phyloP scores from a whole-genome alignment of 108 stramenopile species.

The Chaetoceros muelleri region DNA sequence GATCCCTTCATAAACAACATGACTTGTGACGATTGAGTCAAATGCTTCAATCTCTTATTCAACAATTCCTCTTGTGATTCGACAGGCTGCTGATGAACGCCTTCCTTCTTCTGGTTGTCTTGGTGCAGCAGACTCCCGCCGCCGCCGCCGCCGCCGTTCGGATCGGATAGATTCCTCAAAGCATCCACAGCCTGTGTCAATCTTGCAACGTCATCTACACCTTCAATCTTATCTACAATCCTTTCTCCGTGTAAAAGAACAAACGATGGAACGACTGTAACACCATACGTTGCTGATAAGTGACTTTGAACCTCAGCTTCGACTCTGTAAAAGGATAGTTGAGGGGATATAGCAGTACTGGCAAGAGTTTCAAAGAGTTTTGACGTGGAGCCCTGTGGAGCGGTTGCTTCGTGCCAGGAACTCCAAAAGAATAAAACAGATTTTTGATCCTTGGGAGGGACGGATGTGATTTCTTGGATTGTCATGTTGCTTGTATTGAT shows the following conservation, averaged over 20 bases:
- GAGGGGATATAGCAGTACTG: constrained; percentile 4
- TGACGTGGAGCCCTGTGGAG: constrained; percentile 37
- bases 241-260: constrained; percentile 50
- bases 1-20: constrained; percentile 96
- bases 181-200: constrained; percentile 46
- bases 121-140: neutral
- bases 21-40: constrained; percentile 54
- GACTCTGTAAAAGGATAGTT: constrained; percentile 36
- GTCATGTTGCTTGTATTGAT: neutral
- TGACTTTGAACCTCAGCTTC: constrained; percentile 57
- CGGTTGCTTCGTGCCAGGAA: constrained; percentile 77
- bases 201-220: constrained; percentile 65
- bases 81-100: constrained; percentile 4
- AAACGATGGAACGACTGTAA: constrained; percentile 78
- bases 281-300: constrained; percentile 1
- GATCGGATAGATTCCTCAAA: constrained; percentile 16
- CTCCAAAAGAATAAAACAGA: constrained; percentile 80
- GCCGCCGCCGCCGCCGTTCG: constrained; percentile 2
- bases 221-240: constrained; percentile 73
- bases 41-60: constrained; percentile 34
- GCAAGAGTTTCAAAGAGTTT: constrained; percentile 43
- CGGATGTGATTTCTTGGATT: constrained; percentile 1
- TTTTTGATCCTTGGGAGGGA: constrained; percentile 22
- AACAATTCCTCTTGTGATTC: constrained; percentile 31
- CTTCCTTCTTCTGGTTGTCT: constrained; percentile 7